A percentile compares a stretch with the other conserved stretches of the same genome.
Evolutionary conservation across 768 basidiomycete genomes (phyloP).

Genomic region (Pulveroboletus sp.): DNA sequence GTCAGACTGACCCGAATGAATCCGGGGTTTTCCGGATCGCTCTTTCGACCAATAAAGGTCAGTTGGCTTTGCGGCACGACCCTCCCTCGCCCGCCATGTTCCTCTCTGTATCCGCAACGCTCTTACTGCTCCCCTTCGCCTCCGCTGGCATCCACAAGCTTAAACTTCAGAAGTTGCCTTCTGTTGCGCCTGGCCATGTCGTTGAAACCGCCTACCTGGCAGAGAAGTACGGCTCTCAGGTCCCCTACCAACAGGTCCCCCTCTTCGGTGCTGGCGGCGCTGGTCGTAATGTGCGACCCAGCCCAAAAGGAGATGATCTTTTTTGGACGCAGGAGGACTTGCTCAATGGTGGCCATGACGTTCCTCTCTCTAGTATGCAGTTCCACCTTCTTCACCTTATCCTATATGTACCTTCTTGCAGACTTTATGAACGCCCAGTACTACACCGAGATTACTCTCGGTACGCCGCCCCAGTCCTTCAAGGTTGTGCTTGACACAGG

Average conservation of each 20-base stretch:
- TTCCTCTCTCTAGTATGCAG: constrained; percentile 71
- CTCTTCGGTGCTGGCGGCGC: constrained; percentile 70
- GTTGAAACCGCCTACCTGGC: constrained; percentile 81
- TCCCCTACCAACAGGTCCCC: constrained; percentile 48
- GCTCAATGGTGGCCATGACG: constrained; percentile 69
- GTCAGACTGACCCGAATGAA: constrained; percentile 9
- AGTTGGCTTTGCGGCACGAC: constrained; percentile 2
- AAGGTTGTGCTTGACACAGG: constrained; percentile 95
- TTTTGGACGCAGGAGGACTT: constrained; percentile 79
- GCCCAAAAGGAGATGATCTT: constrained; percentile 51
- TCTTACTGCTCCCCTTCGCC: constrained; percentile 44
- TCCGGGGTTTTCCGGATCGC: constrained; percentile 19
- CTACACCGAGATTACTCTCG: constrained; percentile 81
- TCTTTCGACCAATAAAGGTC: constrained; percentile 22
- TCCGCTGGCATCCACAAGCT: constrained; percentile 68
- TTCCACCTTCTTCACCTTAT: neutral
- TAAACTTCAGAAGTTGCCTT: constrained; percentile 82
- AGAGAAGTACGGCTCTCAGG: constrained; percentile 78
- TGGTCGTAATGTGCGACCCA: constrained; percentile 56
- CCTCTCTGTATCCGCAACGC: constrained; percentile 35
- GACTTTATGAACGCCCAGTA: constrained; percentile 99
- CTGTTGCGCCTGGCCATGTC: constrained; percentile 53
- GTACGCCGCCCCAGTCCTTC: constrained; percentile 82
- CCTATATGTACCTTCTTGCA: constrained; percentile 26
- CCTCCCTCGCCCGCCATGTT: constrained; percentile 35